Evolutionary conservation across 192 early-diverging fungal species (phyloP), one percentile per base, ranked within the genome.

Genomic region (Podochytrium sp.): DNA sequence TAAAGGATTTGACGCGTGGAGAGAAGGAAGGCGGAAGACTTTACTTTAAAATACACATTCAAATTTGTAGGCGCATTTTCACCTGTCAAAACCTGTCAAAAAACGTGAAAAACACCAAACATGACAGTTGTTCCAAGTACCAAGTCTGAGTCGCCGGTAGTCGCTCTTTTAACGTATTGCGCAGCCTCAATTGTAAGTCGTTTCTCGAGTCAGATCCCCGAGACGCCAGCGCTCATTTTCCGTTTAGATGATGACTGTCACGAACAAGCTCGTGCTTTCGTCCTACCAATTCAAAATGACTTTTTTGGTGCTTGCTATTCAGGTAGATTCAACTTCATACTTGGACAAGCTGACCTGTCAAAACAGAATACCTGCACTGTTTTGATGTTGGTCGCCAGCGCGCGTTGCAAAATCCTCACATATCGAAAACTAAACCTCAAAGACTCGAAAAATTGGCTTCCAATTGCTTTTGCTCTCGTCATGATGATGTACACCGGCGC

Each of bases 401-500:
- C 43, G 2, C 40, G 2, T 12, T 53, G 84, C 41, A 69, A 79
- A 32, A 32, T 83, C 42, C 16, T 74, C 61, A 37, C 60, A 2
- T 75, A 79, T 56, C 59, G 79, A 5, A 42, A 56, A n/a, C 82
- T 59, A 38, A 62, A 56, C 33, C 27, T 18, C 16, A 29, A 38
- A 43, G 83, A 82, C 23, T 81, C 81, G 29, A 37, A 23, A 27
- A 33, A 39, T 4, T 84, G 96, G 95, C 89, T 99, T 68, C 87
- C 91, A 1, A 94, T 99, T 69, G 91, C 95, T 4, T 73, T 89
- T 61, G 84, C 90, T 49, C 86, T 97, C 39, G 94, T 94, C 4
- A 84, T 90, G 39, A 99, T 99, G 97, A 93, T 99, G 67, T 99
- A 98, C 83, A 96, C 96, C 12, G 97, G 96, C 59, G 93, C 92